Evolutionary conservation across 371 early-diverging fungal species (phyloP), one percentile per base, ranked within the genome.

Genomic region (Rhizomucor miehei): DNA sequence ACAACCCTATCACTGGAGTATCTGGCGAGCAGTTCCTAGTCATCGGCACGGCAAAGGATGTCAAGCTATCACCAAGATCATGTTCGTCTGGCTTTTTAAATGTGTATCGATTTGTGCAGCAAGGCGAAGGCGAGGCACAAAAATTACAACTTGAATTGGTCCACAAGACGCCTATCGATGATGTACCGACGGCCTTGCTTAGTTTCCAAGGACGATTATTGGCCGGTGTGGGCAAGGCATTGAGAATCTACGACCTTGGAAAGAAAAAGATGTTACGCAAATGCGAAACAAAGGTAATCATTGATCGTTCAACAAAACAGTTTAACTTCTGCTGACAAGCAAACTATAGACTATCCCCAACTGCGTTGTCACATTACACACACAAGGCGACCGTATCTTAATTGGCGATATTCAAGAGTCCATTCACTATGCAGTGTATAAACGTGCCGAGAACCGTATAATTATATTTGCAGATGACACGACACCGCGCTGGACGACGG

Each of bases 171-270:
- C 80, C 81, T 2, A 66, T 94, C 2, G 97, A 96, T 43, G 94
- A 88, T 36, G 79, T 92, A 8, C 96, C 97, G 5, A 75, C 84
- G 51, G 92, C 93, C 0, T 54, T 99, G 34, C 67, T 87, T 34
- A 73, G 85, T 20, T 98, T 98, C 85, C 91, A 92, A 68, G 97
- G 96, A 6, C 80, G 89, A 19, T 69, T 97, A 44, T 65, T 95
- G 41, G 98, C 91, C 5, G 97, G 93, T 23, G 79, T 93, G 51
- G 97, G 97, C 19, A 86, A 87, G 62, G 75, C 82, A 0, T 75
- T 99, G 14, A 83, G 96, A 17, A 87, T 98, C 44, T 99, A 96
- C 62, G 98, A 93, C 57, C 57, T 95, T 13, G 99, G 99, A 23
- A 89, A 88, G 65, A 87, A 88, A 70, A 91, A 91, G 73, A 69